Base-by-base conservation (phyloP, 176 grass and related monocot genomes). In the Chloris gayana region DNA sequence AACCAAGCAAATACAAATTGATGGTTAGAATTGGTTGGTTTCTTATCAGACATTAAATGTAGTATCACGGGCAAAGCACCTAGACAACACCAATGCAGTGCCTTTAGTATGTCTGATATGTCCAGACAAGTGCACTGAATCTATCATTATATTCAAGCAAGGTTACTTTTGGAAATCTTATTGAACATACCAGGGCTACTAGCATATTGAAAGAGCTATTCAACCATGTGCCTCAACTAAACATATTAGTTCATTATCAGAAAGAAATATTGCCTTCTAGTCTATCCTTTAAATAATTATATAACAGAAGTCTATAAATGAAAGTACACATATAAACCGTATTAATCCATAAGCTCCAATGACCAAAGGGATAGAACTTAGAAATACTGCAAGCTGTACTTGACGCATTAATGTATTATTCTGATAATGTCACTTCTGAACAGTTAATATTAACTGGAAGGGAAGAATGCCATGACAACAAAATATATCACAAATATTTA, bases 401-500 rank as follows among this genome's bases (percentile, higher is more conserved):
- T 70, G 9, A 77, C 46, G 3, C 59, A 70, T 47, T 69, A 49
- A 38, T 73, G 3, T 35, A 57, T 14, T 19, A 26, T 56, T 79
- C 42, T 14, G 60, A 60, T 33, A 35, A 72, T 9, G 18, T 46
- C 13, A 67, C 25, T 76, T 33, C 47, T 58, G 17, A 74, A 73
- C 30, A 67, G 41, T n/a, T n/a, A n/a, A n/a, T 15, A 76, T 25
- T 38, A 84, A 32, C 1, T 64, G 22, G 12, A 30, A 45, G 6
- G 25, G 17, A 84, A 46, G 2, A 38, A 77, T 32, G 37, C 59
- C 71, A 71, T 76, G 57, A 41, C 34, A 66, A 21, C 42, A 82
- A 65, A 68, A 61, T 14, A 35, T 70, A 64, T 44, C 9, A 33
- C 21, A 19, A 54, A 58, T 65, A 10, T 82, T 14, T 24, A 64